Conservation (phyloP, 768 basidiomycete species). For the Tephrocybe rancida region DNA sequence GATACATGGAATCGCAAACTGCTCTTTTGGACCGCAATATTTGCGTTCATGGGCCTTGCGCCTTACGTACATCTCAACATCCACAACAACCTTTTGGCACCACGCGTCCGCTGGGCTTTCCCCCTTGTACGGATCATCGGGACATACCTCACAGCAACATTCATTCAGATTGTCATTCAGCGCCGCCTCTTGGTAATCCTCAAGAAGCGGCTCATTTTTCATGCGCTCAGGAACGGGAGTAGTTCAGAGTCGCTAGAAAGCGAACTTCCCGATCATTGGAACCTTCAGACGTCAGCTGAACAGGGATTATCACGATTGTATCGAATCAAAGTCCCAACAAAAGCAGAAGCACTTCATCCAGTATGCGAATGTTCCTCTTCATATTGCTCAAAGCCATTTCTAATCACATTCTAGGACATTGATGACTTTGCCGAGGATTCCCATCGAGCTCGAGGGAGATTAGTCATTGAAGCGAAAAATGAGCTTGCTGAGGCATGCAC, state of each 20-base stretch:
- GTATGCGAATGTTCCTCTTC: too few relatives aligned
- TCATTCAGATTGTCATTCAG: slow-evolving; percentile 17
- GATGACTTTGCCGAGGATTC: too few relatives aligned
- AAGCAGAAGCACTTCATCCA: too few relatives aligned
- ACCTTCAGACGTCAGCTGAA: not conserved
- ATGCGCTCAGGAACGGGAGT: slow-evolving; percentile 4
- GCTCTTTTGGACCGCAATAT: slow-evolving; percentile 2
- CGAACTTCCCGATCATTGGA: too few relatives aligned
- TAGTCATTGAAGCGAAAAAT: too few relatives aligned
- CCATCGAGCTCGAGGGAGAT: too few relatives aligned
- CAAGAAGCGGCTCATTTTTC: not conserved
- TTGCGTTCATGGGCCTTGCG: not conserved
- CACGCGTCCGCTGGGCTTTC: slow-evolving; percentile 11
- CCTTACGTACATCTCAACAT: slow-evolving; percentile 12
- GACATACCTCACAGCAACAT: slow-evolving; percentile 10
- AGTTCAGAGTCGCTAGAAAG: too few relatives aligned
- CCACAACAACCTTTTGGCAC: not conserved
- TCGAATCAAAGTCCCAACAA: too few relatives aligned
- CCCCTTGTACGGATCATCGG: slow-evolving; percentile 16
- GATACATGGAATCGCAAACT: slow-evolving; percentile 10
- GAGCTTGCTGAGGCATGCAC: too few relatives aligned
- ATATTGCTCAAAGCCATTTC: too few relatives aligned
- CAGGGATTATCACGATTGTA: too few relatives aligned
- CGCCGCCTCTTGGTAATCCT: slow-evolving; percentile 6
- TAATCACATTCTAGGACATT: too few relatives aligned